These are phyloP conservation scores for Epicoccum nigrum DNA, from an alignment of 2,329 filamentous ascomycete species.

Conservation along the genomic window DNA sequence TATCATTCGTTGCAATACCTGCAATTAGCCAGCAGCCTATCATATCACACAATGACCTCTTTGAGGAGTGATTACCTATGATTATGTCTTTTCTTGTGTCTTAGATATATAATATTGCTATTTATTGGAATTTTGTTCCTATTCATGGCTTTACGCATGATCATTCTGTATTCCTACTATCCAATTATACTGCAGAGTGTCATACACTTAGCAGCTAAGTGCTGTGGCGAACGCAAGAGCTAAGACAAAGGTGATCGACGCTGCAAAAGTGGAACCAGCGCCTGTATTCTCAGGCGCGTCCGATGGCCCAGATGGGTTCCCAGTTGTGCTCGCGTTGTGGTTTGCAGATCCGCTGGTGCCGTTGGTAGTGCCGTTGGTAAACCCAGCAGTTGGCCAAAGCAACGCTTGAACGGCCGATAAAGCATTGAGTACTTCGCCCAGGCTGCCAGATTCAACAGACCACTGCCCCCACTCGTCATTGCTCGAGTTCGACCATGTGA, in stretches of 20 bases:
- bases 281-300: slow-evolving; percentile 13
- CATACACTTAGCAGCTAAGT: slow-evolving; percentile 3
- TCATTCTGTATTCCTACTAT: background rate
- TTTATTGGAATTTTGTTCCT: too few species aligned
- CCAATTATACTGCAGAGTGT: background rate
- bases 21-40: too few species aligned
- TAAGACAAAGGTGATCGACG: slow-evolving; percentile 15
- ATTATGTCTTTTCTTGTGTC: too few species aligned
- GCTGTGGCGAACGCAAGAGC: slow-evolving; percentile 18
- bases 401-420: slow-evolving; percentile 33
- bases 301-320: slow-evolving; percentile 12
- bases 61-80: too few species aligned
- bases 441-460: slow-evolving; percentile 15
- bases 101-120: too few species aligned
- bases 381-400: slow-evolving; percentile 25
- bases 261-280: slow-evolving; percentile 13
- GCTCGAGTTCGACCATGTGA: slow-evolving; percentile 17
- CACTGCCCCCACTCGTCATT: background rate
- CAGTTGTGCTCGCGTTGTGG: slow-evolving; percentile 2
- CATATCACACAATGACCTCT: too few species aligned
- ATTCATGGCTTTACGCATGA: background rate
- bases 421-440: slow-evolving; percentile 29
- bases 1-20: too few species aligned
- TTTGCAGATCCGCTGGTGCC: background rate
- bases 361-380: background rate